Conservation (phyloP, 768 basidiomycete species). For the Dentipellis sp. region DNA sequence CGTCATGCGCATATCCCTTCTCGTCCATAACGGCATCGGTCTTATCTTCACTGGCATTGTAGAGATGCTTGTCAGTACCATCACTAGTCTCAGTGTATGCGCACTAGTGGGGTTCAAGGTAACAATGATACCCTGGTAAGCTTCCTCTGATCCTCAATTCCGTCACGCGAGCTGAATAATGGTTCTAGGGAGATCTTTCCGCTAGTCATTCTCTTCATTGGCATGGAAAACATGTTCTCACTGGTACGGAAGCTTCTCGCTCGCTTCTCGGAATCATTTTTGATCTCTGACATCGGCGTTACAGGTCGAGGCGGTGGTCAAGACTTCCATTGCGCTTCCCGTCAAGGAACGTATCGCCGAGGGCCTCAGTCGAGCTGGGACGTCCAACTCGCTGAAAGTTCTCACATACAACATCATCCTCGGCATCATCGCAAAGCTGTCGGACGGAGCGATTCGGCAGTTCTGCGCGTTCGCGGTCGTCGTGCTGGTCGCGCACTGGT, state of each 20-base stretch:
- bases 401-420: constrained; percentile 79
- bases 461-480: constrained; percentile 93
- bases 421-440: constrained; percentile 63
- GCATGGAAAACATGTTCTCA: constrained; percentile 96
- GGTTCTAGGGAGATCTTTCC: constrained; percentile 71
- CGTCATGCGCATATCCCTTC: constrained; percentile 68
- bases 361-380: constrained; percentile 83
- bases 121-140: constrained; percentile 84
- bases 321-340: constrained; percentile 76
- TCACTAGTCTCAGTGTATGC: constrained; percentile 90
- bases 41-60: constrained; percentile 89
- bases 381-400: constrained; percentile 88
- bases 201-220: constrained; percentile 90
- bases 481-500: constrained; percentile 95
- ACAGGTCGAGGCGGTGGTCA: constrained; percentile 77
- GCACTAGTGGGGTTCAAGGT: constrained; percentile 83
- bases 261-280: constrained; percentile 12
- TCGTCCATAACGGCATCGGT: constrained; percentile 86
- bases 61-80: constrained; percentile 85
- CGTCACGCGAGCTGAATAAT: not conserved
- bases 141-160: constrained; percentile 10
- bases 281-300: constrained; percentile 14
- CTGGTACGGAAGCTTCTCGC: constrained; percentile 42
- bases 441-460: constrained; percentile 77
- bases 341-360: constrained; percentile 89